These are phyloP conservation scores for Thalassiosira livingstoniorum DNA, from an alignment of 352 stramenopile genomes.

Conservation along the genomic window DNA sequence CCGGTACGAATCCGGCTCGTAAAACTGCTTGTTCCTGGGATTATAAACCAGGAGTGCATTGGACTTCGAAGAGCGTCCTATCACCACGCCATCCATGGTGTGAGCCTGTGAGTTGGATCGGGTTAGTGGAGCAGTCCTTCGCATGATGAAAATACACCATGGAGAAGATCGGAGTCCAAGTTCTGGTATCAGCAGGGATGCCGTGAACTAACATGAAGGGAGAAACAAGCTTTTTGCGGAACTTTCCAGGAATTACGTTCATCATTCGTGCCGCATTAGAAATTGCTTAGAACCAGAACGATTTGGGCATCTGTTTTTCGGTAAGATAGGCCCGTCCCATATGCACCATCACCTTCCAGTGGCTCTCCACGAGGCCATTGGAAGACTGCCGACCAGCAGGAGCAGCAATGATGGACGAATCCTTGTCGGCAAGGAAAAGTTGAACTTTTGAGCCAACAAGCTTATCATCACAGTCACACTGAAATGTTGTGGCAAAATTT, in stretches of 20 bases:
- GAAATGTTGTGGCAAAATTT: constrained; percentile 2
- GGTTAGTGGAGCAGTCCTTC: not conserved
- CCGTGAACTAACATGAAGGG: constrained; percentile 17
- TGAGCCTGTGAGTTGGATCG: constrained; percentile 8
- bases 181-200: constrained; percentile 1
- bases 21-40: constrained; percentile 21
- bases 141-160: constrained; percentile 5
- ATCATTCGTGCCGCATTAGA: constrained; percentile 19
- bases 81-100: constrained; percentile 18
- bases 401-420: constrained; percentile 17
- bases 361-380: constrained; percentile 36
- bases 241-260: constrained; percentile 10
- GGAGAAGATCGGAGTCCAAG: constrained; percentile 16
- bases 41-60: constrained; percentile 34
- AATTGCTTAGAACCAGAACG: constrained; percentile 23
- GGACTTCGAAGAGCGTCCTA: not conserved
- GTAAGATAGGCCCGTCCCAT: constrained; percentile 30
- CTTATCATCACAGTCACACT: not conserved
- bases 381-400: constrained; percentile 26
- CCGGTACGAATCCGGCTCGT: constrained; percentile 7
- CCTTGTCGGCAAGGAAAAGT: not conserved
- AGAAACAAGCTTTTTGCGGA: constrained; percentile 1
- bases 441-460: not conserved
- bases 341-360: constrained; percentile 27
- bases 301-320: too few species aligned